Percentiles rank a stretch among this genome's conserved stretches.
These are phyloP conservation scores for Acacia acuminata DNA, from an alignment of 306 rosid species.

Conservation along the genomic window DNA sequence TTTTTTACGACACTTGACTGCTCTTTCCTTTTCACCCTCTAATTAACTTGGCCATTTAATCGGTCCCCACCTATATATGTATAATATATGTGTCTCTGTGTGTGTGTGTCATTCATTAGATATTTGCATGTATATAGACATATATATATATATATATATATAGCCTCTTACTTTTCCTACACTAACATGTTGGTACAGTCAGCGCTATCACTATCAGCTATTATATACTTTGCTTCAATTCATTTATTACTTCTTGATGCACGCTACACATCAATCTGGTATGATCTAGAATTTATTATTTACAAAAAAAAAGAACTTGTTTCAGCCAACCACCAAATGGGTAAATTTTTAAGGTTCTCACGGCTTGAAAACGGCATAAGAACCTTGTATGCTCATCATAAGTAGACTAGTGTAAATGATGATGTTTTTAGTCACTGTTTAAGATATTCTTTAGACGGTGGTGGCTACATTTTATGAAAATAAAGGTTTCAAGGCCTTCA, in stretches of 20 bases:
- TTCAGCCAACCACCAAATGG: not conserved
- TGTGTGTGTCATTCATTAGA: not conserved
- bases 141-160: too few species aligned
- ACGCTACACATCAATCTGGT: not conserved
- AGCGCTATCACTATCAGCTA: not conserved
- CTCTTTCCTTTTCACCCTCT: conserved; percentile 28
- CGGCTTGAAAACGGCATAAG: too few species aligned
- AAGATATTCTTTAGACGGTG: not conserved
- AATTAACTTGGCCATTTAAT: not conserved
- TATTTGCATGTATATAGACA: not conserved
- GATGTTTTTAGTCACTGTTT: not conserved
- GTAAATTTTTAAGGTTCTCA: not conserved
- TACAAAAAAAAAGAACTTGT: not conserved
- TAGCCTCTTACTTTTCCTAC: not conserved
- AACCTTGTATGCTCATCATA: not conserved
- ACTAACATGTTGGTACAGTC: not conserved
- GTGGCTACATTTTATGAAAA: not conserved
- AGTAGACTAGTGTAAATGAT: not conserved
- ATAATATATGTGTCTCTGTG: too few species aligned
- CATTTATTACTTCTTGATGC: not conserved
- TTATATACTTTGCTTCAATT: not conserved
- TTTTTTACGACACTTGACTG: conserved; percentile 12
- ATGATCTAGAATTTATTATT: not conserved
- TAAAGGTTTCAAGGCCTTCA: not conserved
- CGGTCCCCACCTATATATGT: not conserved